phyloP scores from a whole-genome alignment of 345 rosid genomes.

The Eucalyptus lansdowneana region DNA sequence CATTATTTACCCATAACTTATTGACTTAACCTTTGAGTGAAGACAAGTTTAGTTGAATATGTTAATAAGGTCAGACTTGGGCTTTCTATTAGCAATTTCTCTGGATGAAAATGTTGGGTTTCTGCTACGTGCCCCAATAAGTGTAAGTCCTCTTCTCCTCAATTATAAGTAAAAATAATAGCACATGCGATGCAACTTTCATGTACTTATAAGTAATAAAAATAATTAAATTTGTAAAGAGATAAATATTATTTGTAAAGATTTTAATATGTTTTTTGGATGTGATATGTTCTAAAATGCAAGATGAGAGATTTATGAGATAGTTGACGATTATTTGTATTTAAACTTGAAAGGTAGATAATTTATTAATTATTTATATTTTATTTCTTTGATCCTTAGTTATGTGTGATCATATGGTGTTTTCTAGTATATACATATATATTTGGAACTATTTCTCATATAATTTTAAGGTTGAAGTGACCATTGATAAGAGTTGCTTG shows the following conservation, averaged over 20 bases:
- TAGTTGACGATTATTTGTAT: background rate
- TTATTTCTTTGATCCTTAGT: background rate
- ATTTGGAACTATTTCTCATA: background rate
- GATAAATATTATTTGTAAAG: background rate
- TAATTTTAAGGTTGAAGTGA: background rate
- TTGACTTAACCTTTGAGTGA: background rate
- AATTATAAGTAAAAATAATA: background rate
- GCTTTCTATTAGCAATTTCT: too few relatives aligned
- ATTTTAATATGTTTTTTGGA: too few relatives aligned
- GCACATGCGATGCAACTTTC: background rate
- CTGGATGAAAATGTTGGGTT: background rate
- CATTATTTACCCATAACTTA: background rate
- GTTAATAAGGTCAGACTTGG: too few relatives aligned
- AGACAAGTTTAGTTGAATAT: rapidly evolving
- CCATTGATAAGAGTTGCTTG: background rate
- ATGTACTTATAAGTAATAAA: background rate
- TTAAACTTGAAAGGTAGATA: background rate
- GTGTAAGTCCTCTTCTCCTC: background rate
- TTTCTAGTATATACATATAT: background rate
- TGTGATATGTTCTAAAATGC: background rate
- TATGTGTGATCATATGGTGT: background rate
- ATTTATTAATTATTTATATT: background rate
- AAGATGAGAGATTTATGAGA: background rate
- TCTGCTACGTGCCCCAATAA: rapidly evolving
- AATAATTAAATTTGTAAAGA: background rate